Percentiles rank a stretch among this genome's conserved stretches.
phyloP scores from a whole-genome alignment of 768 basidiomycete genomes.

The Coprinopsis marcescibilis region DNA sequence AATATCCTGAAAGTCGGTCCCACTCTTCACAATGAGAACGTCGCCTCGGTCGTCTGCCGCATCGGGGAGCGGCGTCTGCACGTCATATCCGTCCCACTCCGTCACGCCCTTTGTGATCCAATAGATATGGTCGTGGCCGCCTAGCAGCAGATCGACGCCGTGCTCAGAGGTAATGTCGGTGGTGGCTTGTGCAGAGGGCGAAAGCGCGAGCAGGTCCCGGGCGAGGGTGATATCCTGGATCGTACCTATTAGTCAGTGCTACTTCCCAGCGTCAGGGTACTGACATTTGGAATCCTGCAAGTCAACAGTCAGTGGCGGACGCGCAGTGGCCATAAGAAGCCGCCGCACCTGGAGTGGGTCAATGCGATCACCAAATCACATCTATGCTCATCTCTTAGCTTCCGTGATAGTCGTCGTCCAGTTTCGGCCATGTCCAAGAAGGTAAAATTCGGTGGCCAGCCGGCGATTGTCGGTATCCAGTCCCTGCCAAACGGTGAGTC shows the following conservation, averaged over 20 bases:
- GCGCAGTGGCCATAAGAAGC: too few relatives aligned
- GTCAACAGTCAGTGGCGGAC: too few relatives aligned
- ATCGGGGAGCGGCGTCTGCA: conserved; percentile 47
- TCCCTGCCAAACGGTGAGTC: too few relatives aligned
- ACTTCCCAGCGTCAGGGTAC: background rate
- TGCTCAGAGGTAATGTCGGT: conserved; percentile 46
- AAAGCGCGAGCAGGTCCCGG: conserved; percentile 52
- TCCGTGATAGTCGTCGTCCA: too few relatives aligned
- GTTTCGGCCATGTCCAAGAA: too few relatives aligned
- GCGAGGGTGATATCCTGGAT: conserved; percentile 65
- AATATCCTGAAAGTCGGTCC: conserved; percentile 1
- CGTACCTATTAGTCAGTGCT: background rate
- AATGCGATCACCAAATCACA: too few relatives aligned
- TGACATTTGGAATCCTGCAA: conserved; percentile 15
- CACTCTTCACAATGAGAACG: conserved; percentile 76
- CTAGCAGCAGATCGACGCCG: conserved; percentile 77
- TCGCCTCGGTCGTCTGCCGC: conserved; percentile 69
- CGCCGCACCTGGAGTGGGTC: too few relatives aligned
- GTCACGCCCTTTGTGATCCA: conserved; percentile 61
- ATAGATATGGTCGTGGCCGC: conserved; percentile 86
- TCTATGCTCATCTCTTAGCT: too few relatives aligned
- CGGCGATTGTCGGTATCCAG: too few relatives aligned
- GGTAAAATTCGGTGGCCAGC: too few relatives aligned
- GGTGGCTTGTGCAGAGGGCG: conserved; percentile 46
- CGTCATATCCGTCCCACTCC: conserved; percentile 62